These are phyloP conservation scores for Achlya hypogyna DNA, from an alignment of 352 stramenopile species.

Conservation along the genomic window DNA sequence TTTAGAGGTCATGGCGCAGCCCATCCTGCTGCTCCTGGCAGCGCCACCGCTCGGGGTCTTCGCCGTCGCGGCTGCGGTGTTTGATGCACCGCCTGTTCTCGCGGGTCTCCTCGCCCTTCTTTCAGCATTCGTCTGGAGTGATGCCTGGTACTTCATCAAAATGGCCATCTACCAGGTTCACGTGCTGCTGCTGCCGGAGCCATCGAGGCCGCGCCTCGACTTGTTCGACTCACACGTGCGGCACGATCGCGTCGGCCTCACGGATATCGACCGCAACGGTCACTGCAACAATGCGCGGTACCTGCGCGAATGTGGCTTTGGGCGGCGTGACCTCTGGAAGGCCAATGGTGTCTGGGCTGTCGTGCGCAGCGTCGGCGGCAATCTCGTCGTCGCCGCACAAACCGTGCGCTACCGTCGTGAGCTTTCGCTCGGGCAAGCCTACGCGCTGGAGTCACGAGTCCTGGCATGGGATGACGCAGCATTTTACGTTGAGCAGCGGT, in stretches of 20 bases:
- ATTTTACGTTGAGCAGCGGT: conserved; percentile 83
- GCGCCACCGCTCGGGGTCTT: background rate
- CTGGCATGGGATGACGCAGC: conserved; percentile 71
- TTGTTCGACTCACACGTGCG: conserved; percentile 50
- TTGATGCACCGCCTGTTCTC: background rate
- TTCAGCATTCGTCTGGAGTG: conserved; percentile 55
- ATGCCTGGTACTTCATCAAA: conserved; percentile 75
- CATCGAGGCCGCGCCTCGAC: conserved; percentile 24
- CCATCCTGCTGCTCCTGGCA: background rate
- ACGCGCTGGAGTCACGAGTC: conserved; percentile 62
- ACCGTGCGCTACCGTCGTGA: conserved; percentile 76
- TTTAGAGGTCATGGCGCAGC: too few relatives aligned
- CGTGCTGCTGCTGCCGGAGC: conserved; percentile 17
- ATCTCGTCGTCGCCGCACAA: conserved; percentile 74
- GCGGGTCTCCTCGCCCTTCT: conserved; percentile 26
- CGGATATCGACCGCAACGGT: conserved; percentile 76
- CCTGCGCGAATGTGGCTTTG: conserved; percentile 77
- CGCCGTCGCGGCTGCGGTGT: background rate
- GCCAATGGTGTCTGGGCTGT: conserved; percentile 68
- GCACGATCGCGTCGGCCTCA: conserved; percentile 36
- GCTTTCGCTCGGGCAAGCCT: conserved; percentile 54
- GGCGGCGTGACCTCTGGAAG: conserved; percentile 70
- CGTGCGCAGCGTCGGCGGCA: conserved; percentile 39
- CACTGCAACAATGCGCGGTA: conserved; percentile 83
- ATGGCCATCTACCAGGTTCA: conserved; percentile 29